Percentiles rank a stretch among this genome's conserved stretches.
phyloP scores from a whole-genome alignment of 202 grass and related monocot species.

The Eragrostis tef region DNA sequence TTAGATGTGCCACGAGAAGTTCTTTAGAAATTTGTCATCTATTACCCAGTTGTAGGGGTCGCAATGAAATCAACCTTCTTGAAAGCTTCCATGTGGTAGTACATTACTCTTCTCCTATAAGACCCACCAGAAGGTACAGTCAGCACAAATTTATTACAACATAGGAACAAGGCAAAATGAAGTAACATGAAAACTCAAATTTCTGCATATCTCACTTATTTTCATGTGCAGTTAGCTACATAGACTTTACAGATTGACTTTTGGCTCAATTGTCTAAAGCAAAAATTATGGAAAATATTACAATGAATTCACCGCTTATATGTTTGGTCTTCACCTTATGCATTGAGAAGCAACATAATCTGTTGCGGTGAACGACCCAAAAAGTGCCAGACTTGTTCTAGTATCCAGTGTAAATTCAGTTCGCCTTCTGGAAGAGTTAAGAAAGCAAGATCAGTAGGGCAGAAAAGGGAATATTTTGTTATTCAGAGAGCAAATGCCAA shows the following conservation, averaged over 20 bases:
- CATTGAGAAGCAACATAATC: conserved; percentile 91
- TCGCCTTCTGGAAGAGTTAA: conserved; percentile 55
- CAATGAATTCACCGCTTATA: conserved; percentile 27
- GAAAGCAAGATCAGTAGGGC: conserved; percentile 25
- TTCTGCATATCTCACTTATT: background rate
- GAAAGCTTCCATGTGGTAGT: conserved; percentile 96
- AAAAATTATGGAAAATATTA: background rate
- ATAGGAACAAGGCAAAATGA: background rate
- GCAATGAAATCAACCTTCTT: conserved; percentile 95
- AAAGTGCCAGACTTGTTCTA: conserved; percentile 85
- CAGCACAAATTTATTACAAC: conserved; percentile 23
- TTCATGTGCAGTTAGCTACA: background rate
- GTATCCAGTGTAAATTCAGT: conserved; percentile 80
- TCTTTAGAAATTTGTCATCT: conserved; percentile 30
- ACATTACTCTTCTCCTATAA: conserved; percentile 94
- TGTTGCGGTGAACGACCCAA: conserved; percentile 75
- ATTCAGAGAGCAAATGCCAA: background rate
- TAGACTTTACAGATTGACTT: conserved; percentile 26
- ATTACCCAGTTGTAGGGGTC: conserved; percentile 94
- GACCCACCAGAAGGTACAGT: conserved; percentile 36
- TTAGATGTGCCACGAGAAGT: background rate
- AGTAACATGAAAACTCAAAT: conserved; percentile 14
- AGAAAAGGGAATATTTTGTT: conserved; percentile 6
- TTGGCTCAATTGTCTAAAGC: conserved; percentile 5
- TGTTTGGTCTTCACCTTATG: conserved; percentile 67